Conservation (phyloP, 2,329 filamentous ascomycete genomes). For the Didymellaceae sp. region DNA sequence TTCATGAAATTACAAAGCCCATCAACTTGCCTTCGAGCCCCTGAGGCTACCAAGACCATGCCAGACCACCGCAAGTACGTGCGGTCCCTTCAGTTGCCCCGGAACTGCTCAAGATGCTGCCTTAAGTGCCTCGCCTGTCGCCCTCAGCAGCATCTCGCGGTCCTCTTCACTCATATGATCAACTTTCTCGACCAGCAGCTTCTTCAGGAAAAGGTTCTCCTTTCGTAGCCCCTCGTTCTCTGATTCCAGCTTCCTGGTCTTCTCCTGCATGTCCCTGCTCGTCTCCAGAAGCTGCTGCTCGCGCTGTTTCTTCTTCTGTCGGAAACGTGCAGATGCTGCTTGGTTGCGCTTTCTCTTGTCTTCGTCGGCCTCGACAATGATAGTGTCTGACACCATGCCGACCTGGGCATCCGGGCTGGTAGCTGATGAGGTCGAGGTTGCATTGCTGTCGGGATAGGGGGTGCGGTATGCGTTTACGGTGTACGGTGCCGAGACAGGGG, state of each 20-base stretch:
- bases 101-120: conserved; percentile 4
- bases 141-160: conserved; percentile 36
- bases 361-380: conserved; percentile 69
- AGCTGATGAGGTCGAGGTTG: conserved; percentile 36
- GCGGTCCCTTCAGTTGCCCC: not conserved
- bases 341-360: conserved; percentile 91
- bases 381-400: conserved; percentile 27
- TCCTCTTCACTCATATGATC: conserved; percentile 50
- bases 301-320: conserved; percentile 94
- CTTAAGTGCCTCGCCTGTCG: conserved; percentile 28
- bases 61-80: not conserved
- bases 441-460: conserved; percentile 44
- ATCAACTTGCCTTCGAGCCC: not conserved
- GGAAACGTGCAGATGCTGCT: conserved; percentile 85
- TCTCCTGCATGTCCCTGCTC: conserved; percentile 76
- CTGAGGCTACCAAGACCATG: not conserved
- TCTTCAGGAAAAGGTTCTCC: conserved; percentile 53
- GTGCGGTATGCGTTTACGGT: conserved; percentile 35
- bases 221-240: conserved; percentile 45
- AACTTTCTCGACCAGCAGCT: conserved; percentile 46
- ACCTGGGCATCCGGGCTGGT: conserved; percentile 30
- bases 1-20: not conserved
- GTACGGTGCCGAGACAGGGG: conserved; percentile 34
- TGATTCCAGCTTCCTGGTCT: conserved; percentile 73
- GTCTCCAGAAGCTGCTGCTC: conserved; percentile 72